phyloP scores from a whole-genome alignment of 2,329 filamentous ascomycete genomes.

The Emydomyces testavorans region DNA sequence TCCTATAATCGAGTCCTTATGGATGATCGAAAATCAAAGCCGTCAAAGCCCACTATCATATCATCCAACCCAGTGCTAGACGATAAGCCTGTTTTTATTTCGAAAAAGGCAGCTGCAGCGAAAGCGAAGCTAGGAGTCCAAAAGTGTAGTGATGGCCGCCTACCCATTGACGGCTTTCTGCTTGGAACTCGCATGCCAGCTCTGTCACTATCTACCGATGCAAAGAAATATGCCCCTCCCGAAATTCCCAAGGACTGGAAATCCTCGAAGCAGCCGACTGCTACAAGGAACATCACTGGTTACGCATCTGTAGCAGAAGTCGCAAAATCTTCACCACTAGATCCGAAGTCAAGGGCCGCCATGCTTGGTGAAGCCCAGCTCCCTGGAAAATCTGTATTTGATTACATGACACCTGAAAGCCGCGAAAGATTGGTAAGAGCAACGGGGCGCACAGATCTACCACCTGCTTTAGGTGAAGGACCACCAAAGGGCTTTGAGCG shows the following conservation, averaged over 20 bases:
- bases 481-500: conserved; percentile 52
- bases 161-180: conserved; percentile 70
- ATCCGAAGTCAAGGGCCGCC: conserved; percentile 64
- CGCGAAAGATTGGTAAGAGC: conserved; percentile 64
- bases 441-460: conserved; percentile 66
- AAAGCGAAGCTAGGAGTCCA: conserved; percentile 41
- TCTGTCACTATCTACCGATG: conserved; percentile 34
- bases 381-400: conserved; percentile 89
- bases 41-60: conserved; percentile 44
- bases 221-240: conserved; percentile 37
- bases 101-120: conserved; percentile 47
- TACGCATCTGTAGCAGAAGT: conserved; percentile 64
- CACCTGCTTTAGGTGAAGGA: conserved; percentile 63
- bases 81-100: conserved; percentile 62
- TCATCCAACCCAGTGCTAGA: conserved; percentile 53
- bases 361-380: conserved; percentile 69
- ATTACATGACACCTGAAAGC: conserved; percentile 69
- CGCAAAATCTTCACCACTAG: conserved; percentile 62
- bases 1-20: conserved; percentile 66
- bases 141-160: conserved; percentile 71
- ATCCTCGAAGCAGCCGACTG: conserved; percentile 43
- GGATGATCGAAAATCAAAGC: conserved; percentile 71
- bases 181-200: conserved; percentile 47
- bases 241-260: conserved; percentile 53
- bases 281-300: conserved; percentile 22